A percentile compares a stretch with the other conserved stretches of the same genome.
These are phyloP conservation scores for Aspergillus pseudoterreus DNA, from an alignment of 2,329 filamentous ascomycete species.

Conservation along the genomic window DNA sequence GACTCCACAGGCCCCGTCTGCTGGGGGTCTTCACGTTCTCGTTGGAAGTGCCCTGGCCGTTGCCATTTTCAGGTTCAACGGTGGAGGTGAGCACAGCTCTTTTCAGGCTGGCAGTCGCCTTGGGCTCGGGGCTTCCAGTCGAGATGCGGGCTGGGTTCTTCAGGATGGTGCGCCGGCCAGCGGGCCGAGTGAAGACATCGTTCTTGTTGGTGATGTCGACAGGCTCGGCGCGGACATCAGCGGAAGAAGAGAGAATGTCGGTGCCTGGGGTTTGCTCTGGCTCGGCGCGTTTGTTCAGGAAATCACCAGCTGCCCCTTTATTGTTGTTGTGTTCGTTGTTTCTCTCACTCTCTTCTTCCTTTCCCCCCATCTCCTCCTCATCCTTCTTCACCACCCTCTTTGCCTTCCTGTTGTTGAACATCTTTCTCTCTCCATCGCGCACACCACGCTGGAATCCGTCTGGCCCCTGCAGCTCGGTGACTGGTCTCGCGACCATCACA, in stretches of 20 bases:
- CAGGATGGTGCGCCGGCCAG: background rate
- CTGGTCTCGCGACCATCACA: background rate
- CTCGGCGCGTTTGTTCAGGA: conserved; percentile 6
- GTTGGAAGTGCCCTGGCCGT: background rate
- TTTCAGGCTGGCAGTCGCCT: background rate
- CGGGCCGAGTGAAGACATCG: background rate
- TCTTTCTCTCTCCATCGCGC: background rate
- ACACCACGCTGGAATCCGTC: background rate
- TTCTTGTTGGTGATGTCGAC: background rate
- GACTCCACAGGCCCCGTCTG: conserved; percentile 16
- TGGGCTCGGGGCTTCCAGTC: conserved; percentile 6
- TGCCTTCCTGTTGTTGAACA: background rate
- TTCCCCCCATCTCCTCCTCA: background rate
- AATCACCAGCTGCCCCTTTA: background rate
- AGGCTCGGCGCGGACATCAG: background rate
- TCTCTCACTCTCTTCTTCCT: background rate
- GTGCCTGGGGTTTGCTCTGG: background rate
- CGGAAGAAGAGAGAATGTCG: background rate
- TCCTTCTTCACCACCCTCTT: background rate
- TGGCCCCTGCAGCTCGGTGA: conserved; percentile 1
- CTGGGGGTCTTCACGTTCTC: conserved; percentile 5
- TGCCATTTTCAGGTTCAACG: background rate
- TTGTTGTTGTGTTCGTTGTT: background rate
- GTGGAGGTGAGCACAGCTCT: background rate
- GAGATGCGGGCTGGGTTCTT: conserved; percentile 5